Conservation (phyloP, 345 rosid genomes). For the Schrenkiella parvula region DNA sequence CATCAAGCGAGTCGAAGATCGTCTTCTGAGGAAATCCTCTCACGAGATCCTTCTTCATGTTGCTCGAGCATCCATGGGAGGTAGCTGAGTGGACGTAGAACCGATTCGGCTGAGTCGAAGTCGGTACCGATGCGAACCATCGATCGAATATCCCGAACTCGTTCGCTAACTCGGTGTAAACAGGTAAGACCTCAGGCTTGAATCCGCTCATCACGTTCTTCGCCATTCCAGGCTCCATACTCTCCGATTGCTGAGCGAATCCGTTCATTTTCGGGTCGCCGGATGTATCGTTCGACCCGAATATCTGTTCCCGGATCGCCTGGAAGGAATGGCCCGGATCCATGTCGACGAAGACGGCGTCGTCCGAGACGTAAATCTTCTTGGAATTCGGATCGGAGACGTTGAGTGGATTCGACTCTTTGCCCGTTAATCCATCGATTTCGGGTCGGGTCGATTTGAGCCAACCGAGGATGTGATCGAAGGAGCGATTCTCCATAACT, state of each 20-base stretch:
- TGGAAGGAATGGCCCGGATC: slow-evolving; percentile 99
- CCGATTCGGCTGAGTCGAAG: slow-evolving; percentile 98
- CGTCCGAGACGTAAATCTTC: slow-evolving; percentile 58
- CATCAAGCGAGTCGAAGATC: slow-evolving; percentile 88
- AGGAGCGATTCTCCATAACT: slow-evolving; percentile 98
- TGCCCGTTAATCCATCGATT: slow-evolving; percentile 75
- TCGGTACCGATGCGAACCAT: slow-evolving; percentile 98
- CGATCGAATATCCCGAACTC: slow-evolving; percentile 89
- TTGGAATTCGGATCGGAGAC: slow-evolving; percentile 57
- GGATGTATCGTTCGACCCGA: slow-evolving; percentile 61
- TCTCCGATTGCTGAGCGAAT: slow-evolving; percentile 80
- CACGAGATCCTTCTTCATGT: slow-evolving; percentile 78
- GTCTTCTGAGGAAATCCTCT: slow-evolving; percentile 92
- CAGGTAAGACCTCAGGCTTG: slow-evolving; percentile 59
- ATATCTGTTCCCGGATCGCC: slow-evolving; percentile 92
- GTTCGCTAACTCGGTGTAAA: slow-evolving; percentile 75
- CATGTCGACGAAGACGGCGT: slow-evolving; percentile 77
- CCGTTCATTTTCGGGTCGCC: slow-evolving; percentile 78
- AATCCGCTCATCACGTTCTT: slow-evolving; percentile 87
- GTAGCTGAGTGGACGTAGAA: slow-evolving; percentile 97
- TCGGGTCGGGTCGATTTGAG: slow-evolving; percentile 85
- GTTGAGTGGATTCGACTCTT: slow-evolving; percentile 59
- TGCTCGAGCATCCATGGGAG: slow-evolving; percentile 86
- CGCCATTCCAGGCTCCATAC: slow-evolving; percentile 59
- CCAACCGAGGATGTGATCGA: slow-evolving; percentile 96